A percentile compares a stretch with the other conserved stretches of the same genome.
phyloP scores from a whole-genome alignment of 345 rosid species.

The Brassica nigra region DNA sequence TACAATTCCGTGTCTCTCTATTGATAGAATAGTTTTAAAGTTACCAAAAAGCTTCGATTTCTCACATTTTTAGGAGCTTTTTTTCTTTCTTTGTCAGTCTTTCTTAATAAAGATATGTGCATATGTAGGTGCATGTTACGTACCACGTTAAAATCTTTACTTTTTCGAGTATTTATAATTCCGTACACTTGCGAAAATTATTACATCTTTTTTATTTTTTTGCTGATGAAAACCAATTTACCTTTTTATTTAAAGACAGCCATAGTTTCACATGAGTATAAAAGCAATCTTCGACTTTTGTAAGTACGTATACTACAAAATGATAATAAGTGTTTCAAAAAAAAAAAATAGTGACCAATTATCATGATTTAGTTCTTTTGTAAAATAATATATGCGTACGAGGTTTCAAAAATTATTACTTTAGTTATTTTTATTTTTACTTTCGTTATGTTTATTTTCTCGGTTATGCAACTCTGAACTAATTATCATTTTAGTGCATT shows the following conservation, averaged over 20 bases:
- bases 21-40: conserved; percentile 31
- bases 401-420: too few species aligned
- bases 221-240: background rate
- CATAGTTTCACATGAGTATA: conserved; percentile 5
- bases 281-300: background rate
- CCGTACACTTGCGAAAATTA: conserved; percentile 31
- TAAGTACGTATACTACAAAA: background rate
- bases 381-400: too few species aligned
- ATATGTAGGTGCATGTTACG: conserved; percentile 38
- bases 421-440: too few species aligned
- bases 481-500: too few species aligned
- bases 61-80: conserved; percentile 46
- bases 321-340: too few species aligned
- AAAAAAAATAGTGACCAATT: too few species aligned
- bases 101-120: conserved; percentile 36
- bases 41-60: conserved; percentile 34
- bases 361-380: too few species aligned
- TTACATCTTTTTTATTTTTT: background rate
- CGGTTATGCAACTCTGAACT: too few species aligned
- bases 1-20: conserved; percentile 42
- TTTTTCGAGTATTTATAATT: conserved; percentile 38
- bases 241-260: background rate
- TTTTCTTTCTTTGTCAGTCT: conserved; percentile 37
- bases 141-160: conserved; percentile 37
- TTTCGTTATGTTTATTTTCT: too few species aligned